Base-by-base conservation (phyloP, 805 yeast genomes). In the Ogataea angusta region DNA sequence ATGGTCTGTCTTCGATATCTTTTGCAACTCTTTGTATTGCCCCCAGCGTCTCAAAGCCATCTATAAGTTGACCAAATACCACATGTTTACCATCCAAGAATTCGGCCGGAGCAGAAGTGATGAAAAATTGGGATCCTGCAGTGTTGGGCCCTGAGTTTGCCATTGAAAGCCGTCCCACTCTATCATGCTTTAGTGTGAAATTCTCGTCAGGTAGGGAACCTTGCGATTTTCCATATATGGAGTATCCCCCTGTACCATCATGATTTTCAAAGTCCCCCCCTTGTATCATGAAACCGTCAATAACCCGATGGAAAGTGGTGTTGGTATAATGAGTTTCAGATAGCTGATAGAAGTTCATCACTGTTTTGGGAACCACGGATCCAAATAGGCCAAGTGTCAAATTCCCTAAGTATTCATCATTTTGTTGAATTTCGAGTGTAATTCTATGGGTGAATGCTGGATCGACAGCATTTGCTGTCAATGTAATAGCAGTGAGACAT, bases 231-330 rank as follows among this genome's bases (percentile, higher is more conserved):
- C 95, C 96, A 63, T 79, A 85, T 53, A 87, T 81, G 19, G 95
- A 84, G 52, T 72, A 70, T 10, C 96, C 95, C 18, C 95, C 95
- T 40, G 76, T 70, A 12, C 91, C 90, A 51, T 73, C 70, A 28
- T 63, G 64, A 18, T 72, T 73, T 49, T 84, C 80, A 59, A 82
- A 80, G 63, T 87, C 91, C 47, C 96, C 96, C 43, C 95, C 95
- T 67, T 86, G 95, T 52, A 89, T 74, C 83, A 86, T 80, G 60
- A 85, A 85, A 42, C 73, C 72, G 31, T 77, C 71, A 47, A 85
- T 81, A 36, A 88, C 78, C 46, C 90, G 74, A 65, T 85, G 93
- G 74, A 88, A 84, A 14, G 69, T 63, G 5, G 87, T 75, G 3
- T 43, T 73, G 52, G 70, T 67, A 68, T 82, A 86, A 3, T 75